phyloP scores from a whole-genome alignment of 192 early-diverging fungal genomes.

The Chytriomyces confervae region DNA sequence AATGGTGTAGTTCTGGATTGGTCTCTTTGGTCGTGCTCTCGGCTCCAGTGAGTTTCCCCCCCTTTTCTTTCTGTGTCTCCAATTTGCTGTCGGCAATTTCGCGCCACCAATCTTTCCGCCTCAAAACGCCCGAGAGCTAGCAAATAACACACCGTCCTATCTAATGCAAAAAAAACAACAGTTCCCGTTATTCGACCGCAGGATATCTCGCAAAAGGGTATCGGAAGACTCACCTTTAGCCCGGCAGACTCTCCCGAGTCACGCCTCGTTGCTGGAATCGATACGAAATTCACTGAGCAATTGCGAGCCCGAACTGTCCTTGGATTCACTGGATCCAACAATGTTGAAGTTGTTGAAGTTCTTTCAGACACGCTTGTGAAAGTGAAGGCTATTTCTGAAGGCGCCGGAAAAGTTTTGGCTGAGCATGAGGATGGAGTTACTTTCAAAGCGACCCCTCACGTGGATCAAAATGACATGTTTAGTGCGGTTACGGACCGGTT shows the following conservation, averaged over 20 bases:
- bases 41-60: constrained; percentile 77
- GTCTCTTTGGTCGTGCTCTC: constrained; percentile 75
- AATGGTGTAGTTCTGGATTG: constrained; percentile 65
- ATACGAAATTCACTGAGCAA: constrained; percentile 64
- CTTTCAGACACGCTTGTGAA: constrained; percentile 81
- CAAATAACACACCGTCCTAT: background rate
- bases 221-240: constrained; percentile 62
- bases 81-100: too few species aligned
- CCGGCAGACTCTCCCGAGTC: background rate
- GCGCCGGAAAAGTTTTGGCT: constrained; percentile 68
- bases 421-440: constrained; percentile 21
- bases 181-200: constrained; percentile 94
- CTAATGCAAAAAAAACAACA: constrained; percentile 34
- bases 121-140: too few species aligned
- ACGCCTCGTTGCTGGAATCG: constrained; percentile 6
- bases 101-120: too few species aligned
- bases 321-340: constrained; percentile 66
- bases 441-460: constrained; percentile 67
- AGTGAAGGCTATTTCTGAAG: constrained; percentile 75
- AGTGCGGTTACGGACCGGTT: constrained; percentile 80
- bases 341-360: constrained; percentile 76
- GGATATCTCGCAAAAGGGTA: constrained; percentile 77
- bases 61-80: background rate
- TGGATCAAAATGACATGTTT: constrained; percentile 91
- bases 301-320: constrained; percentile 71